Conservation (phyloP, 225 moss, liverwort and hornwort species). For the Pseudisothecium myosuroides region DNA sequence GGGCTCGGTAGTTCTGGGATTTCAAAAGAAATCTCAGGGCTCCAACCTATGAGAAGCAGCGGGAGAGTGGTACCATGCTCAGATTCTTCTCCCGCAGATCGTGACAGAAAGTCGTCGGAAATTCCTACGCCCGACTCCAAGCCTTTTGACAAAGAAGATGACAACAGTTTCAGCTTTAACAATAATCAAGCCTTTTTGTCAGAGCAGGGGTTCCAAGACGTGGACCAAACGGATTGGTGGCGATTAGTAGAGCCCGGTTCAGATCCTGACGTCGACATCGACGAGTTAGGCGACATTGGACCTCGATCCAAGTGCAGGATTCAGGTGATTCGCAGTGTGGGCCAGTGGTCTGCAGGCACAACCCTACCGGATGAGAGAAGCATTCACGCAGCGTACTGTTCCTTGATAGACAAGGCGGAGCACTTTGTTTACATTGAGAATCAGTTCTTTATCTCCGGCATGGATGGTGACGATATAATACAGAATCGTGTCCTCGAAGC, state of each 20-base stretch:
- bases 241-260: constrained; percentile 5
- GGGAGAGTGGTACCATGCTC: constrained; percentile 29
- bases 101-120: neutral
- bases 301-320: constrained; percentile 27
- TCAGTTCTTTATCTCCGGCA: constrained; percentile 44
- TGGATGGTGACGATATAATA: constrained; percentile 37
- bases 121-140: neutral
- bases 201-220: neutral
- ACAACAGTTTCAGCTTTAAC: constrained; percentile 10
- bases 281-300: constrained; percentile 25
- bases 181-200: neutral
- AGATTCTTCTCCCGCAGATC: neutral
- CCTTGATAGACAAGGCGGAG: constrained; percentile 35
- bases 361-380: constrained; percentile 32
- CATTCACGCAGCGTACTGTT: constrained; percentile 37
- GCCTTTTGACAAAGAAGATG: neutral
- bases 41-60: constrained; percentile 22
- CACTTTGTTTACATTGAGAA: constrained; percentile 44
- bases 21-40: constrained; percentile 15
- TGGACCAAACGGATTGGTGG: constrained; percentile 22
- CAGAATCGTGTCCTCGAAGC: constrained; percentile 38
- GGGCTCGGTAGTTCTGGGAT: neutral
- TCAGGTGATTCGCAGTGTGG: constrained; percentile 40
- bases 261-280: neutral
- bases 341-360: constrained; percentile 44